Conservation (phyloP, 129 eudicot species). For the Tagetes erecta region DNA sequence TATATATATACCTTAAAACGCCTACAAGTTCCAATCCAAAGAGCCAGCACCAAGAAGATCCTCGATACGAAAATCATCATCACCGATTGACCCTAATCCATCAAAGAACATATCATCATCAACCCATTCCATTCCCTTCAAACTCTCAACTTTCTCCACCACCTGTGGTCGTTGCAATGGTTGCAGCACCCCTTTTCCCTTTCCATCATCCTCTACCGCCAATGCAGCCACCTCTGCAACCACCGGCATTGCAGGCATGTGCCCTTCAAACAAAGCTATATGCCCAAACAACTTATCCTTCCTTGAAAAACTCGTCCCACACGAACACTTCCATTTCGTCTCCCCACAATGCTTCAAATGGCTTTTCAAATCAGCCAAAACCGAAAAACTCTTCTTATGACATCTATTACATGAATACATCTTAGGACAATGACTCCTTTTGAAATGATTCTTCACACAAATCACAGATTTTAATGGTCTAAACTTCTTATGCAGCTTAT, state of each 20-base stretch:
- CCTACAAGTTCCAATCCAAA: constrained; percentile 32
- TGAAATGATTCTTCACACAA: constrained; percentile 90
- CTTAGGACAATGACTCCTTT: constrained; percentile 90
- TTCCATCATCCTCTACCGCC: constrained; percentile 13
- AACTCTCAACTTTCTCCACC: neutral
- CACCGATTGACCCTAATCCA: constrained; percentile 55
- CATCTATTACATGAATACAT: constrained; percentile 72
- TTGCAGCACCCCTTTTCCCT: constrained; percentile 30
- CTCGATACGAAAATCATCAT: constrained; percentile 50
- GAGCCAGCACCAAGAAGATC: constrained; percentile 41
- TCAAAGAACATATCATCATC: constrained; percentile 44
- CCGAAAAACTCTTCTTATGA: constrained; percentile 77
- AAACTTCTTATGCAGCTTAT: constrained; percentile 59
- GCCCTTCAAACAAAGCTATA: constrained; percentile 88
- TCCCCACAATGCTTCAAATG: constrained; percentile 96
- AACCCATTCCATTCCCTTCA: constrained; percentile 32
- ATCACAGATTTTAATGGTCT: constrained; percentile 73
- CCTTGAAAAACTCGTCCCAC: constrained; percentile 87
- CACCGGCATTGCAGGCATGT: constrained; percentile 67
- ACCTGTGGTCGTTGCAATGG: neutral
- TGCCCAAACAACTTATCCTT: constrained; percentile 97
- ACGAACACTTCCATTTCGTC: constrained; percentile 76
- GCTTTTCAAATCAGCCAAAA: constrained; percentile 79
- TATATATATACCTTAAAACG: constrained; percentile 16
- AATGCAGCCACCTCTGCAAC: neutral